Evolutionary conservation across 2,329 filamentous ascomycete genomes (phyloP), one percentile per base, ranked within the genome.

Genomic region (Hawksworthiomyces lignivorus): DNA sequence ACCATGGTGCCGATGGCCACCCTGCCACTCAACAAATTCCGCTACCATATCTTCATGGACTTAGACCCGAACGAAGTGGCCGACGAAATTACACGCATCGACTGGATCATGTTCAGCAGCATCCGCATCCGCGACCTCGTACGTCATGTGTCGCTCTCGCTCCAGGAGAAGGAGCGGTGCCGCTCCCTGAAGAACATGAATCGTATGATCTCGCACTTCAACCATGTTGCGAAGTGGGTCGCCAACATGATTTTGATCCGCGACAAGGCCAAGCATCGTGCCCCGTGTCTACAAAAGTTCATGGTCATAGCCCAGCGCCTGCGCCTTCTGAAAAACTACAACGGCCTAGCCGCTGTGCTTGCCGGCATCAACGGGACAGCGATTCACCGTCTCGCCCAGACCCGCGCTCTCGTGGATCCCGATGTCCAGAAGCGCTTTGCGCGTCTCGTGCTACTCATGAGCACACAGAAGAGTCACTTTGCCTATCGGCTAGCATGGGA

Each of bases 401-500:
- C 92, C 0, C 74, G 84, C 46, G 78, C 84, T 12, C 64, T 96
- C 14, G 78, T 97, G 4, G 73, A 84, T 2, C 63, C 74, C 7
- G 74, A 82, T 2, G 74, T 81, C 0, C 82, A 84, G 52, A 94
- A 89, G 60, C 81, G 88, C 48, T 97, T 94, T 58, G 83, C 90
- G 58, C 80, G 88, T 48, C 70, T 97, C 21, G 85, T 88, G 36
- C 84, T 96, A 48, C 72, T 98, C 45, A 97, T 98, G 92, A 80
- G 87, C 26, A 87, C 87, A 5, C 84, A 90, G 52, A 92, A 92
- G 64, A 90, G 86, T 49, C 85, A 96, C 59, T 94, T 89, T 50
- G 87, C 90, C 8, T 98, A 98, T 62, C 84, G 92, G n/a, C 68
- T 97, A 22, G 92, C 92, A 0, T 97, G 92, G 89, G 89, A 96